A percentile compares a stretch with the other conserved stretches of the same genome.
Evolutionary conservation across 75 land plant genomes (phyloP).

Genomic region (Sequoia sempervirens): DNA sequence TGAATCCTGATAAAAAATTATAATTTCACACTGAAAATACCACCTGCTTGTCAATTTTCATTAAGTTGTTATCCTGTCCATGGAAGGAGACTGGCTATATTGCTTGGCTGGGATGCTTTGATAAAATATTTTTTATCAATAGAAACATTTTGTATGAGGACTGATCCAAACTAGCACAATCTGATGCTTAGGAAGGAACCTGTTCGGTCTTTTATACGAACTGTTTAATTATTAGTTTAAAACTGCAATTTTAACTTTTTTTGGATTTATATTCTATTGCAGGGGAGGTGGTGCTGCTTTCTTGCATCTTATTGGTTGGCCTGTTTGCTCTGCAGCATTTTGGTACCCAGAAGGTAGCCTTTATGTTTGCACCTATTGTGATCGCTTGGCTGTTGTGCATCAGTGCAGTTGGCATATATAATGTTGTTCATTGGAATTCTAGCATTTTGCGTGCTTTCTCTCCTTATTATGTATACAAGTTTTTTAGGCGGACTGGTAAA

Average conservation of each 20-base stretch:
- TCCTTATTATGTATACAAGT: constrained; percentile 58
- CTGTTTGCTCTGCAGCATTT: constrained; percentile 77
- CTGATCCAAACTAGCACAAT: not conserved
- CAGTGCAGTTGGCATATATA: constrained; percentile 62
- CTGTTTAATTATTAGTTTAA: not conserved
- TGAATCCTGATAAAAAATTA: no score
- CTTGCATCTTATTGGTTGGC: constrained; percentile 69
- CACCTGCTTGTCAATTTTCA: not conserved
- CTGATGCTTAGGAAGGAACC: not conserved
- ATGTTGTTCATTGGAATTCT: constrained; percentile 65
- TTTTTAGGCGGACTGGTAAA: constrained; percentile 60
- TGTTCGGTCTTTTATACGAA: not conserved
- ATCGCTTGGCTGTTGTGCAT: constrained; percentile 61
- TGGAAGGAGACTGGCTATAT: not conserved
- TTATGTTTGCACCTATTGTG: constrained; percentile 76
- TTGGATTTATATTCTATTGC: constrained; percentile 8
- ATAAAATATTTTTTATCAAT: not conserved
- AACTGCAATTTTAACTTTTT: not conserved
- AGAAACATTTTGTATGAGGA: not conserved
- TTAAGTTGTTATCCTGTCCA: not conserved
- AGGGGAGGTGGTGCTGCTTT: constrained; percentile 54
- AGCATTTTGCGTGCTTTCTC: constrained; percentile 54
- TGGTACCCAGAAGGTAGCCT: constrained; percentile 77
- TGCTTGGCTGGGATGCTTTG: not conserved
- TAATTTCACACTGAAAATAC: no score